Conservation (phyloP, 768 basidiomycete species). For the Tulasnella sp. region DNA sequence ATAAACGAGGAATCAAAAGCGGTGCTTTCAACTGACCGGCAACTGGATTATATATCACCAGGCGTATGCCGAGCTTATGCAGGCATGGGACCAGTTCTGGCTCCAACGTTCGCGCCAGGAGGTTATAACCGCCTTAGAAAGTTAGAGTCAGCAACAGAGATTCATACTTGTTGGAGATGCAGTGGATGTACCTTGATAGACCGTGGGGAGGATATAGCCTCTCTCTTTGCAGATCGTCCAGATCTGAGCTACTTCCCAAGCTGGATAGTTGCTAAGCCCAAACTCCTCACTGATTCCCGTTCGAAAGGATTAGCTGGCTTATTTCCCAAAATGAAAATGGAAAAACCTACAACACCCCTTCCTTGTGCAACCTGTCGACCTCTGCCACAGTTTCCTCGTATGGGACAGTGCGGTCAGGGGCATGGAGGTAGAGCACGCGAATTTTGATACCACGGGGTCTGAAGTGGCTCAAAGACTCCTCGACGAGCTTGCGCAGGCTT, state of each 20-base stretch:
- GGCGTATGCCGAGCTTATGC: conserved; percentile 17
- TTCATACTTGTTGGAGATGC: conserved; percentile 1
- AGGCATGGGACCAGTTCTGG: conserved; percentile 19
- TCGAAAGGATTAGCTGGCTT: no score
- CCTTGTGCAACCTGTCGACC: conserved; percentile 40
- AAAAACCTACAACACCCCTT: conserved; percentile 36
- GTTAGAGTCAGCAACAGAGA: neutral
- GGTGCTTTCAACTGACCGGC: conserved; percentile 3
- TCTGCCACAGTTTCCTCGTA: conserved; percentile 39
- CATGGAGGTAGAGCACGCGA: conserved; percentile 39
- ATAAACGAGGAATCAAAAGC: neutral
- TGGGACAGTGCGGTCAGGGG: conserved; percentile 34
- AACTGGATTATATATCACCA: conserved; percentile 19
- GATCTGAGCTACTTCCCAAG: conserved; percentile 35
- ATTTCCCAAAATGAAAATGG: conserved; percentile 17
- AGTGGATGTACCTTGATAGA: conserved; percentile 31
- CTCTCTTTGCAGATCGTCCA: conserved; percentile 34
- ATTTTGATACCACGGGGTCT: conserved; percentile 9
- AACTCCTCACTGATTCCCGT: conserved; percentile 24
- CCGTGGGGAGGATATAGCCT: conserved; percentile 39
- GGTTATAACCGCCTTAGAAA: conserved; percentile 15
- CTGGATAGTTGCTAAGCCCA: conserved; percentile 36
- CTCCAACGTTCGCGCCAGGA: conserved; percentile 15
- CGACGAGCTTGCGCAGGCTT: conserved; percentile 14
- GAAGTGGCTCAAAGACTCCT: conserved; percentile 5